phyloP scores from a whole-genome alignment of 768 basidiomycete genomes.

The Tulasnella sp. region DNA sequence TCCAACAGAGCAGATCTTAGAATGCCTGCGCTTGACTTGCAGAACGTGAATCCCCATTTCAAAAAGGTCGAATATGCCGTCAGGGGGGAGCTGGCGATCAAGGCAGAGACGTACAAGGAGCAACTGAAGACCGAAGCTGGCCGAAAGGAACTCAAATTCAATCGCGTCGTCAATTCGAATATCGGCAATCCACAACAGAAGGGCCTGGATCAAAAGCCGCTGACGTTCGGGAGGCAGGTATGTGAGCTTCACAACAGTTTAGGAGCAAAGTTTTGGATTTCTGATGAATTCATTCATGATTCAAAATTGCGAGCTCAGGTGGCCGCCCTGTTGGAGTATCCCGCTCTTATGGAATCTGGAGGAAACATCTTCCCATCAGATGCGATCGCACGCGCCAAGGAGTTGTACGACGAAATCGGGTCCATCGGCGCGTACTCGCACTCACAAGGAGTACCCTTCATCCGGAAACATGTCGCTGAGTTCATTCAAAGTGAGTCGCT shows the following conservation, averaged over 20 bases:
- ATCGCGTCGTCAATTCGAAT: conserved; percentile 84
- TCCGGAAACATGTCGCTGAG: conserved; percentile 77
- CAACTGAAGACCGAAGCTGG: conserved; percentile 44
- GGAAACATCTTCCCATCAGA: conserved; percentile 74
- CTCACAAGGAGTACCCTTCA: conserved; percentile 82
- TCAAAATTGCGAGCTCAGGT: conserved; percentile 38
- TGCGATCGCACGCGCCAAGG: conserved; percentile 70
- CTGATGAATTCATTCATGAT: conserved; percentile 11
- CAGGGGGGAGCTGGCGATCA: conserved; percentile 91
- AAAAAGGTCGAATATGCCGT: conserved; percentile 93
- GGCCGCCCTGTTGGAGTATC: conserved; percentile 86
- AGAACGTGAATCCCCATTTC: conserved; percentile 73
- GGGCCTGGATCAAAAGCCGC: conserved; percentile 83
- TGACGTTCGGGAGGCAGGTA: conserved; percentile 89
- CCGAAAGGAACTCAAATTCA: conserved; percentile 53
- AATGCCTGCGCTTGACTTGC: conserved; percentile 41
- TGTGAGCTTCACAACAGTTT: conserved; percentile 19
- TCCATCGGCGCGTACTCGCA: conserved; percentile 94
- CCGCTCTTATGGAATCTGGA: conserved; percentile 52
- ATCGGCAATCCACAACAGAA: conserved; percentile 98
- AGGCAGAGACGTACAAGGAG: conserved; percentile 73
- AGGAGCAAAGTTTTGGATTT: too few species aligned
- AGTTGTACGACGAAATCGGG: conserved; percentile 76
- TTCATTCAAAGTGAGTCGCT: conserved; percentile 73
- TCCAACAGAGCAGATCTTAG: not conserved